Evolutionary conservation across 2,329 filamentous ascomycete genomes (phyloP), one percentile per base, ranked within the genome.

Genomic region (Trichoderma sp.): DNA sequence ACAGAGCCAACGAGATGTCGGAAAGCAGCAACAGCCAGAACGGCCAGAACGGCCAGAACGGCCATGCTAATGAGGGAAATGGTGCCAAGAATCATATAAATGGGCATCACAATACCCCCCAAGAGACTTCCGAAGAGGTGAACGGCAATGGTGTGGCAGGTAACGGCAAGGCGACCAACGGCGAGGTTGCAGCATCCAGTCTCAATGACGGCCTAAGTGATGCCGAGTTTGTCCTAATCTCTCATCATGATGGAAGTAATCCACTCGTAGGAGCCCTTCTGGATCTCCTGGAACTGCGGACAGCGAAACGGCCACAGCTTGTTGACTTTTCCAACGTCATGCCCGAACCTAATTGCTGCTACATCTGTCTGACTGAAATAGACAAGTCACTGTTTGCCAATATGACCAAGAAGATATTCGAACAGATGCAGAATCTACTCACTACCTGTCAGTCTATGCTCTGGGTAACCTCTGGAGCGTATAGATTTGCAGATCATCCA

Each of bases 361-460:
- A 81, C 72, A 81, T 87, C 60, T 81, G 84, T 73, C 74, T 87
- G 12, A 78, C 80, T 5, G 85, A 87, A 73, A 79, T 87, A 7
- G 80, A 86, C 62, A 77, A 78, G 30, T 82, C 84, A 0, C 75
- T 86, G 12, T 80, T 87, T 2, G 79, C 83, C 1, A 79, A 78
- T 9, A 78, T 86, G 28, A 81, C 79, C 5, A 74, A 76, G 2
- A 72, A 76, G 18, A 79, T 82, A 21, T 87, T 87, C 61, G 73
- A 78, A 0, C 77, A 77, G 2, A 73, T 83, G 6, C 81, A 83
- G 58, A 78, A 76, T 26, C 75, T 83, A 6, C 73, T 84, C 7
- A 79, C 81, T 0, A 76, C 75, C 0, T 78, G 77, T 5, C 78
- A 80, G 4, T 81, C 81, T 5, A 77, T 81, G 12, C 78, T 84